These are phyloP conservation scores for Cephalotrichum gorgonifer DNA, from an alignment of 2,329 filamentous ascomycete genomes.

Conservation along the genomic window DNA sequence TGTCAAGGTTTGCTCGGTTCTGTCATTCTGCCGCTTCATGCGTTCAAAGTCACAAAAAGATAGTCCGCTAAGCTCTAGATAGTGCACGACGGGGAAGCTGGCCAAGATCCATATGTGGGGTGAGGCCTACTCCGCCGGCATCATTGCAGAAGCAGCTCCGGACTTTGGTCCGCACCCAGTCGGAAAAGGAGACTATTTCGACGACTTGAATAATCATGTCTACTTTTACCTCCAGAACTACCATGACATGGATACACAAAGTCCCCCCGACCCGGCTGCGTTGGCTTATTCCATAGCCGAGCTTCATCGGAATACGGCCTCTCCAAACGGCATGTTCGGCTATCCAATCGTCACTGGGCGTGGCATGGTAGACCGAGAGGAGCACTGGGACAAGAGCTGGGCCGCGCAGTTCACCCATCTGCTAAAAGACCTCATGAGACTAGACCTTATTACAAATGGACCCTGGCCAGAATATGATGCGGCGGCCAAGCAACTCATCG, in stretches of 20 bases:
- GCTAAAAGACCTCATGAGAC: slow-evolving; percentile 3
- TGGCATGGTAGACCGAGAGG: slow-evolving; percentile 15
- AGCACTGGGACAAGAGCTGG: slow-evolving; percentile 24
- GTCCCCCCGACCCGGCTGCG: background rate
- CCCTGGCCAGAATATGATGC: slow-evolving; percentile 12
- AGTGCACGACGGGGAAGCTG: background rate
- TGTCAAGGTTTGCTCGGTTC: slow-evolving; percentile 8
- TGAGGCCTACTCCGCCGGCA: slow-evolving; percentile 4
- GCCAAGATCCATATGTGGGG: slow-evolving; percentile 1
- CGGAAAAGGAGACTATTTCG: slow-evolving; percentile 2
- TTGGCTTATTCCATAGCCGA: background rate
- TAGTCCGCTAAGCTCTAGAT: background rate
- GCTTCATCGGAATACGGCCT: slow-evolving; percentile 16
- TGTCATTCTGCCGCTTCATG: background rate
- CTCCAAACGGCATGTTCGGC: slow-evolving; percentile 22
- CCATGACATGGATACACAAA: slow-evolving; percentile 5
- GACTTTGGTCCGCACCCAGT: slow-evolving; percentile 1
- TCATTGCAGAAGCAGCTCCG: background rate
- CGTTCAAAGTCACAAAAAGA: too few species aligned
- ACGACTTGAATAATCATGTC: background rate
- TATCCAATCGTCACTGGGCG: slow-evolving; percentile 20
- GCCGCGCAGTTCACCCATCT: slow-evolving; percentile 17
- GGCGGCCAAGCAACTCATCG: slow-evolving; percentile 10
- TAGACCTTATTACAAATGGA: slow-evolving; percentile 7
- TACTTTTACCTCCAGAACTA: slow-evolving; percentile 8